Evolutionary conservation across 2,329 filamentous ascomycete species (phyloP).

Genomic region (Hymenoscyphus albidus): DNA sequence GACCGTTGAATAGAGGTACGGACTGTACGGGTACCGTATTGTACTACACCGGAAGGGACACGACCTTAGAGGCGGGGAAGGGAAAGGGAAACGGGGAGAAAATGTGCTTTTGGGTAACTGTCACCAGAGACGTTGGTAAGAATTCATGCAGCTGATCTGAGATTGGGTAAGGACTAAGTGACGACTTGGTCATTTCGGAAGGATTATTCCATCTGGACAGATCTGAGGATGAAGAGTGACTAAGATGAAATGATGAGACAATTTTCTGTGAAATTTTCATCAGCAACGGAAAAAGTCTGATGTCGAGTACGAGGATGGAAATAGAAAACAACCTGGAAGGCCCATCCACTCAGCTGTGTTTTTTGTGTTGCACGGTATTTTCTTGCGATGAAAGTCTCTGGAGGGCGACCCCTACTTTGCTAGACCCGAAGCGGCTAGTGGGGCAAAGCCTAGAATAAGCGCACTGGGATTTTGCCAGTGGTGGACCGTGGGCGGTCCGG

Average conservation of each 20-base stretch:
- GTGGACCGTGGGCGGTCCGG: no score
- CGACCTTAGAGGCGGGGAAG: background rate
- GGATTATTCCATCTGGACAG: no score
- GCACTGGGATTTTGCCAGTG: background rate
- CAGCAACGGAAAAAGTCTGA: background rate
- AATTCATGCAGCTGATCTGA: background rate
- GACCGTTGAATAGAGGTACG: no score
- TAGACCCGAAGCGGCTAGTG: background rate
- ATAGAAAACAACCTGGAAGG: slow-evolving; percentile 1
- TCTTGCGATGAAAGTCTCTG: no score
- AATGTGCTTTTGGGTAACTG: background rate
- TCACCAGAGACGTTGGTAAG: background rate
- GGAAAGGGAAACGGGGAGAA: background rate
- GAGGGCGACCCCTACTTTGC: no score
- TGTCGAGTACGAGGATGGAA: background rate
- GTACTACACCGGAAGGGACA: no score
- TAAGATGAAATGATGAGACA: background rate
- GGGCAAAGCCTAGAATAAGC: slow-evolving; percentile 4
- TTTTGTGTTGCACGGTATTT: background rate
- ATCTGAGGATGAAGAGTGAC: no score
- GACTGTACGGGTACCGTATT: no score
- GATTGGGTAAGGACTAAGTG: background rate
- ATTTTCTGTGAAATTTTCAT: background rate
- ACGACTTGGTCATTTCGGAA: background rate
- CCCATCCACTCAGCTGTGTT: background rate